Base-by-base conservation (phyloP, 495 filamentous ascomycete species). In the Trichoderma orchidacearum region DNA sequence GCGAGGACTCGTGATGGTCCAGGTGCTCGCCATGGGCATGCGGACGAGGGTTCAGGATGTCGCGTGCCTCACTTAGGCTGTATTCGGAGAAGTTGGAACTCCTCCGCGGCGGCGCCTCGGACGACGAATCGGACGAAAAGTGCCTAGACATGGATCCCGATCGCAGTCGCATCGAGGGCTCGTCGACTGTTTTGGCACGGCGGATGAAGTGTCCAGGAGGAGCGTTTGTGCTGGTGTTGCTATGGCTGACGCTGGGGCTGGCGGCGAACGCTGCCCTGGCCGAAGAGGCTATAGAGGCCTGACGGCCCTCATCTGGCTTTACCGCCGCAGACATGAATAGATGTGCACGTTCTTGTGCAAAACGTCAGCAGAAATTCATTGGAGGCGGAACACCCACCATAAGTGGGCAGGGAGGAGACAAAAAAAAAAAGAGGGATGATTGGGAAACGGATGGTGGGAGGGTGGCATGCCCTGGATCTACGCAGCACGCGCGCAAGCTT, bases 1-100 rank as follows among this genome's bases (percentile, higher is more conserved):
- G 65, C 2, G 69, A 69, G 30, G 64, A 62, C 12, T 62, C 60
- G 6, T 55, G 32, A 9, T 36, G 7, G 25, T 61, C 52, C 13
- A 59, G 30, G 18, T 30, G 59, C 15, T 34, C 35, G 15, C 53
- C 27, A 30, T 60, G 56, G 9, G 58, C 60, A 21, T 62, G 61
- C 34, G 73, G 73, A 28, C 81, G 78, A 0, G 90, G 86, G 15
- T 89, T 79, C 23, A 92, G 71, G 17, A 94, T 66, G 57, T 85
- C 82, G 32, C 79, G 78, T 3, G 82, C 81, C 58, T 90, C 87
- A 53, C 77, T 81, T 15, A 88, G 61, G 56, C 74, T 80, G 50
- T 79, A 81, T 54, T 88, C 85, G 1, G 89, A 91, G 51, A 91
- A 80, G 23, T 78, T 82, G 23, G 87, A 92, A 71, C 83, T 86